These are phyloP conservation scores for Circinella minor DNA, from an alignment of 371 early-diverging fungal species.

Conservation along the genomic window DNA sequence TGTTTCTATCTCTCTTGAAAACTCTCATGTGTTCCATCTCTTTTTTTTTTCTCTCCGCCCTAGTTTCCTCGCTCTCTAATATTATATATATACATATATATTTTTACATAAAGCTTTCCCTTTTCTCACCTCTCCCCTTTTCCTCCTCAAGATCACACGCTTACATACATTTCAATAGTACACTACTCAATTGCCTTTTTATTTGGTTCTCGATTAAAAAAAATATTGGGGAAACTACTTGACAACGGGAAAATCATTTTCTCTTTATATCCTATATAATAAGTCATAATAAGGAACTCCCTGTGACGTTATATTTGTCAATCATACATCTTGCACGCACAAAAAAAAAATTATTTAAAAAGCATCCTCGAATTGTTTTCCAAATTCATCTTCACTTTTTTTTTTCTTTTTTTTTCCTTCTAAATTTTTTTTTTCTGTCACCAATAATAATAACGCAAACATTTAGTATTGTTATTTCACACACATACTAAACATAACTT, in stretches of 20 bases:
- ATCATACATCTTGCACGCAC: not conserved
- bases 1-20: no score
- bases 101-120: not conserved
- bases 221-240: not conserved
- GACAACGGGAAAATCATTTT: not conserved
- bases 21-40: not conserved
- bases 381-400: not conserved
- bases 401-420: not conserved
- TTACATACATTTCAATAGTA: not conserved
- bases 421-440: no score
- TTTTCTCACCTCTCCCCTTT: conserved; percentile 4
- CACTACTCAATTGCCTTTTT: not conserved
- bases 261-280: not conserved
- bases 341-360: not conserved
- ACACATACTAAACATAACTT: not conserved
- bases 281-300: not conserved
- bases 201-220: not conserved
- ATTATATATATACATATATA: not conserved
- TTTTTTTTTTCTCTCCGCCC: not conserved
- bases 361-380: not conserved
- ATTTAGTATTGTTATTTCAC: not conserved
- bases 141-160: conserved; percentile 8
- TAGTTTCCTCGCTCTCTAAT: not conserved
- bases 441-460: no score
- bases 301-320: conserved; percentile 10